Conservation (phyloP, 805 yeast genomes). For the Candida corydali region DNA sequence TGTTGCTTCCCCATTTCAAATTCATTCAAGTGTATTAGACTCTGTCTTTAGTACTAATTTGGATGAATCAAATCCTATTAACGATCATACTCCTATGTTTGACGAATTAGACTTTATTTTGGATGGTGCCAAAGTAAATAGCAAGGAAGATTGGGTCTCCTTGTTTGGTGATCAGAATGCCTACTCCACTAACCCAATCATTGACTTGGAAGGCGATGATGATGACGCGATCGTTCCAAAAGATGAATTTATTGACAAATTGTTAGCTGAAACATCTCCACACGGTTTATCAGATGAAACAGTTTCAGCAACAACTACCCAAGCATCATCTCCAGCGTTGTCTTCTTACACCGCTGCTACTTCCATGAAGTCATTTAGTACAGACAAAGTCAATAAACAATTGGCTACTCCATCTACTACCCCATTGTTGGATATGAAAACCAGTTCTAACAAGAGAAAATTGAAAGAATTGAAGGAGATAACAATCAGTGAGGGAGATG, state of each 20-base stretch:
- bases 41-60: slow-evolving; percentile 44
- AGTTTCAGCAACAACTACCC: slow-evolving; percentile 6
- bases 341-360: neutral
- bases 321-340: slow-evolving; percentile 4
- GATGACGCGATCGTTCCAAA: slow-evolving; percentile 8
- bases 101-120: slow-evolving; percentile 46
- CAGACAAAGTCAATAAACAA: too few relatives aligned
- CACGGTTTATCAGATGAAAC: slow-evolving; percentile 13
- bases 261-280: slow-evolving; percentile 8
- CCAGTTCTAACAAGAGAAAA: slow-evolving; percentile 23
- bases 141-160: slow-evolving; percentile 57
- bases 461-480: slow-evolving; percentile 70
- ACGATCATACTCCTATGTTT: slow-evolving; percentile 56
- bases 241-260: slow-evolving; percentile 6
- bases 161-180: slow-evolving; percentile 35
- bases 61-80: slow-evolving; percentile 25
- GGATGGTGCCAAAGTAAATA: slow-evolving; percentile 35
- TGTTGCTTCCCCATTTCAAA: slow-evolving; percentile 44
- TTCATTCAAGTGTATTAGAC: slow-evolving; percentile 50
- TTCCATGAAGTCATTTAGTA: slow-evolving; percentile 1
- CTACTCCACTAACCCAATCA: slow-evolving; percentile 6
- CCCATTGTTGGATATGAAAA: slow-evolving; percentile 24
- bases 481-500: slow-evolving; percentile 46
- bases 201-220: slow-evolving; percentile 7
- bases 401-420: slow-evolving; percentile 30